A percentile compares a stretch with the other conserved stretches of the same genome.
phyloP scores from a whole-genome alignment of 1,284 basidiomycete genomes.

The Sporisorium scitamineum region DNA sequence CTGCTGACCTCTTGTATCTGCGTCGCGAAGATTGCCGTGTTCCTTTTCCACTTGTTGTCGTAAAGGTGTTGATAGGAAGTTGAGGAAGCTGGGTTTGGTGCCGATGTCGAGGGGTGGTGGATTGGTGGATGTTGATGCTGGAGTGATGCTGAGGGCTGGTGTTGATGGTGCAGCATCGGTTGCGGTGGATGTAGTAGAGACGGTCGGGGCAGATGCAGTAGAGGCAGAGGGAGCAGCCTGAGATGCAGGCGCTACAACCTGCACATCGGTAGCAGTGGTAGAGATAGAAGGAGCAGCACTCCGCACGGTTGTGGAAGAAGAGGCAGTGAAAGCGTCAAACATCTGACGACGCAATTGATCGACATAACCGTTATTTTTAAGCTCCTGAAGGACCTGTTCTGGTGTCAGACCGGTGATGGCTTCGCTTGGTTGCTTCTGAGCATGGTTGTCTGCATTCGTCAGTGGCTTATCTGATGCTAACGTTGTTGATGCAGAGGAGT shows the following conservation, averaged over 20 bases:
- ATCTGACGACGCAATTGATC: slow-evolving; percentile 37
- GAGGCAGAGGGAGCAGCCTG: neutral
- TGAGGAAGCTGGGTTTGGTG: slow-evolving; percentile 14
- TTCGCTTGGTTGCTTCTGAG: neutral
- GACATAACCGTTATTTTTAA: slow-evolving; percentile 32
- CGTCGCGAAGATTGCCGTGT: slow-evolving; percentile 23
- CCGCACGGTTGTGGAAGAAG: neutral
- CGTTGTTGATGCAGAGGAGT: neutral
- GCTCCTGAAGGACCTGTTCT: slow-evolving; percentile 36
- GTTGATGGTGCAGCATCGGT: neutral
- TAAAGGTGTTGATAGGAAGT: slow-evolving; percentile 14
- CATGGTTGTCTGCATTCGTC: neutral
- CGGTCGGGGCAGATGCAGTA: neutral
- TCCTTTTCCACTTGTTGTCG: slow-evolving; percentile 19
- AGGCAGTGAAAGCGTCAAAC: slow-evolving; percentile 25
- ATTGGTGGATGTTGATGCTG: neutral
- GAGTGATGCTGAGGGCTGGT: neutral
- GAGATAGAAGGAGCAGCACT: neutral
- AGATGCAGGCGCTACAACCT: neutral
- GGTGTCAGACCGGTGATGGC: slow-evolving; percentile 29
- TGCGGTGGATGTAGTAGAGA: neutral
- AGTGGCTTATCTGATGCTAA: neutral
- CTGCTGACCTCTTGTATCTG: slow-evolving; percentile 22
- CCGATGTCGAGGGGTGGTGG: slow-evolving; percentile 9
- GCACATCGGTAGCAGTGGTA: neutral